Conservation (phyloP, 768 basidiomycete species). For the Leccinum olivaceopallidum region DNA sequence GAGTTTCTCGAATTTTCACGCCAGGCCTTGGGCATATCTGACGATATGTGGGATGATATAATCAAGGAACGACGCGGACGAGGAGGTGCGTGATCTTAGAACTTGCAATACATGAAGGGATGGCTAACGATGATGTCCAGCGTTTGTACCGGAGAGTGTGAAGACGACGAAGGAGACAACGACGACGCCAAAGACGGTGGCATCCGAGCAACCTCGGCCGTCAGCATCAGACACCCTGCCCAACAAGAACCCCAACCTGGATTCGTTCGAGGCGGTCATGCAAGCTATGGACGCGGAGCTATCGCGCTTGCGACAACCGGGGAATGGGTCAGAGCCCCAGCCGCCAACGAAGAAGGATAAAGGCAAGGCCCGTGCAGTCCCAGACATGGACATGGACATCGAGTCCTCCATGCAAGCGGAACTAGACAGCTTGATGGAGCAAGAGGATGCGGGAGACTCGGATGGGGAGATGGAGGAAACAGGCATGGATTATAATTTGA, state of each 20-base stretch:
- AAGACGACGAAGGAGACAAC: conserved; percentile 10
- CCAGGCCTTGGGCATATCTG: conserved; percentile 84
- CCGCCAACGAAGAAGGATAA: conserved; percentile 48
- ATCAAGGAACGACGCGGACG: conserved; percentile 71
- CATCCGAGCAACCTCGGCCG: conserved; percentile 11
- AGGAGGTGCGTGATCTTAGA: conserved; percentile 63
- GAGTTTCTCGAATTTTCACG: conserved; percentile 96
- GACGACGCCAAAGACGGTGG: conserved; percentile 8
- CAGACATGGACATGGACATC: conserved; percentile 62
- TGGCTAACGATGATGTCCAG: conserved; percentile 35
- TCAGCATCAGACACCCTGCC: conserved; percentile 40
- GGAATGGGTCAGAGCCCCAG: conserved; percentile 15
- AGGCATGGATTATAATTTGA: conserved; percentile 83
- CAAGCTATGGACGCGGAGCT: conserved; percentile 91
- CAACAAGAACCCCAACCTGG: conserved; percentile 65
- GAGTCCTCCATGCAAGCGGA: conserved; percentile 92
- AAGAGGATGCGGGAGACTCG: conserved; percentile 43
- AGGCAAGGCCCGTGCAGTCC: conserved; percentile 32
- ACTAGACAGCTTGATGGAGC: conserved; percentile 61
- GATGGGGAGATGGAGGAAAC: conserved; percentile 51
- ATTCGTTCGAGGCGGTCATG: conserved; percentile 97
- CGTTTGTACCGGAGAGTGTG: conserved; percentile 52
- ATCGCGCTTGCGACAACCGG: conserved; percentile 41
- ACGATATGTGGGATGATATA: conserved; percentile 90
- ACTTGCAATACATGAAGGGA: neutral